Evolutionary conservation across 495 filamentous ascomycete genomes (phyloP).

Genomic region (Aspergillus kassunensis): DNA sequence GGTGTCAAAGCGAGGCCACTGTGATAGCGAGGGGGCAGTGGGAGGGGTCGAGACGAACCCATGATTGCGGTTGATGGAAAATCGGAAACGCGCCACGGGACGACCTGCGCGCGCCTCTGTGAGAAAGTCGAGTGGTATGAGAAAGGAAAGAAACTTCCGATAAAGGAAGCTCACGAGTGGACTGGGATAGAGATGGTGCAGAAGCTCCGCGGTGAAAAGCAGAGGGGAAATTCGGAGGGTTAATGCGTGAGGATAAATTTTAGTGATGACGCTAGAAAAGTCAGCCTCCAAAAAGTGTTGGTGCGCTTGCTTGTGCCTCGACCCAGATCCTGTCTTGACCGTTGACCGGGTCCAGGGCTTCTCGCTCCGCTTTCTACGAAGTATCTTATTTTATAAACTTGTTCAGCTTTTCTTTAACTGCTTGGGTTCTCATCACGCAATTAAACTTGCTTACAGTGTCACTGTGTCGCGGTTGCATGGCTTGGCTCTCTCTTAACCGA

Average conservation of each 20-base stretch:
- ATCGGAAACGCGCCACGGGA: constrained; percentile 43
- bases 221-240: constrained; percentile 43
- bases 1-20: neutral
- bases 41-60: constrained; percentile 57
- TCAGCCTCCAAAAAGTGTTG: constrained; percentile 35
- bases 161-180: constrained; percentile 6
- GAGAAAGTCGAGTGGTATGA: constrained; percentile 20
- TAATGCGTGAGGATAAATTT: constrained; percentile 47
- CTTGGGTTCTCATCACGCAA: no score
- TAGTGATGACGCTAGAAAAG: constrained; percentile 49
- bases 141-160: constrained; percentile 21
- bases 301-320: constrained; percentile 23
- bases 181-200: constrained; percentile 17
- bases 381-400: neutral
- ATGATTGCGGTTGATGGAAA: constrained; percentile 68
- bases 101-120: constrained; percentile 43
- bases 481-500: neutral
- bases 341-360: constrained; percentile 26
- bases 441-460: neutral
- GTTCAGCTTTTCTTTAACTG: neutral
- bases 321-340: constrained; percentile 15
- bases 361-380: neutral
- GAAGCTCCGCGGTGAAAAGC: constrained; percentile 39
- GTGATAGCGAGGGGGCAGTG: constrained; percentile 8
- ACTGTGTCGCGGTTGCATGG: neutral